A percentile compares a stretch with the other conserved stretches of the same genome.
Evolutionary conservation across 495 filamentous ascomycete genomes (phyloP).

Genomic region (Tetracladium marchalianum): DNA sequence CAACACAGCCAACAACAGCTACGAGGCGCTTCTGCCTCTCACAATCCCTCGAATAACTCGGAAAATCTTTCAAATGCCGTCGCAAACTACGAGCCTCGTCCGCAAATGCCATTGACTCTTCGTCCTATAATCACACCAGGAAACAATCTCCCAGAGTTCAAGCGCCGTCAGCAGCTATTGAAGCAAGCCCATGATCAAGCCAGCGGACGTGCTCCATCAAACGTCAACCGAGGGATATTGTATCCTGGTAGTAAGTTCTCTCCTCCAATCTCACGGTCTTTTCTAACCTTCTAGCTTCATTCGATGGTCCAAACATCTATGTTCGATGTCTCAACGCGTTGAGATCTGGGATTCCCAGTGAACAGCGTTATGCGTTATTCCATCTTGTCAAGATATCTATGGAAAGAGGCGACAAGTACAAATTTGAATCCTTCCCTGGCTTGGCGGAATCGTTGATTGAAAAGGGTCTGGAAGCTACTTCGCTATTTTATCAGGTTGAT

Average conservation of each 20-base stretch:
- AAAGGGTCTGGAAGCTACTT: conserved; percentile 64
- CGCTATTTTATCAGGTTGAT: conserved; percentile 68
- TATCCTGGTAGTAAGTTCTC: conserved; percentile 39
- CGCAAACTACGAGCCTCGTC: conserved; percentile 48
- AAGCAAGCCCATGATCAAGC: background rate
- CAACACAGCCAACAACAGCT: conserved; percentile 9
- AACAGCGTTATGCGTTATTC: conserved; percentile 81
- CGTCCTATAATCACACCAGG: conserved; percentile 61
- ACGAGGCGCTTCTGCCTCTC: conserved; percentile 20
- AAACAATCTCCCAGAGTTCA: conserved; percentile 54
- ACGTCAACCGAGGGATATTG: conserved; percentile 31
- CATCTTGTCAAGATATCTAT: conserved; percentile 94
- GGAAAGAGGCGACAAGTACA: conserved; percentile 89
- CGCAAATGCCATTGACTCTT: conserved; percentile 44
- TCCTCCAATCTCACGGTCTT: background rate
- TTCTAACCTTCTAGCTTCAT: conserved; percentile 33
- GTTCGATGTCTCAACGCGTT: conserved; percentile 72
- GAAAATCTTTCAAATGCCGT: conserved; percentile 40
- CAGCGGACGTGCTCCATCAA: conserved; percentile 1
- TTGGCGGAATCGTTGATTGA: conserved; percentile 82
- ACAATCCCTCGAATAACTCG: conserved; percentile 20
- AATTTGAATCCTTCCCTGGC: conserved; percentile 83
- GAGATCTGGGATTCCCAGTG: conserved; percentile 65
- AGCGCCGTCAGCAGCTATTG: conserved; percentile 30
- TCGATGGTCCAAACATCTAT: conserved; percentile 77